Percentiles rank a stretch among this genome's conserved stretches.
Conservation (phyloP, 768 basidiomycete genomes). For the Paxillus ammoniavirescens region DNA sequence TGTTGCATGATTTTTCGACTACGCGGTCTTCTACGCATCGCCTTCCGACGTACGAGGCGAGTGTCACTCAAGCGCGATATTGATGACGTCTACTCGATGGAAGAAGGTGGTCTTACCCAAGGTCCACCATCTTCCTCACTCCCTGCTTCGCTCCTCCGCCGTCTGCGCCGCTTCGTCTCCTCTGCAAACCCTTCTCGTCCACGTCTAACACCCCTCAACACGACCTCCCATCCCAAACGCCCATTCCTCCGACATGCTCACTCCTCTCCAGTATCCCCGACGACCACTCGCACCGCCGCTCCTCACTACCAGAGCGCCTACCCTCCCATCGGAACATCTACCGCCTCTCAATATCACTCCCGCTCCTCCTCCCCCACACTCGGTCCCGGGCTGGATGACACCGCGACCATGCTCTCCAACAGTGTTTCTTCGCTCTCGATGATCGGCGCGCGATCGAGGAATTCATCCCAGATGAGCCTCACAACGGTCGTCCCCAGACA, state of each 20-base stretch:
- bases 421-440: constrained; percentile 43
- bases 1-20: constrained; percentile 52
- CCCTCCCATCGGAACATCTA: constrained; percentile 24
- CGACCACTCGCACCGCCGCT: constrained; percentile 9
- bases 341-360: constrained; percentile 33
- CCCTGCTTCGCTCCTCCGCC: constrained; percentile 25
- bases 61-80: constrained; percentile 33
- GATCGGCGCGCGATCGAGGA: constrained; percentile 54
- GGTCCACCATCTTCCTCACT: constrained; percentile 18
- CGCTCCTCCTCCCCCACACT: constrained; percentile 30
- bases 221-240: constrained; percentile 2
- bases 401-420: constrained; percentile 21
- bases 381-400: constrained; percentile 13
- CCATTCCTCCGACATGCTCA: constrained; percentile 20
- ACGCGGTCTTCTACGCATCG: constrained; percentile 51
- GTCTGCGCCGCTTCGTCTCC: constrained; percentile 27
- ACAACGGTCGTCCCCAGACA: constrained; percentile 51
- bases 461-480: constrained; percentile 64
- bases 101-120: constrained; percentile 38
- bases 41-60: constrained; percentile 45
- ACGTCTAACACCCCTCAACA: constrained; percentile 20
- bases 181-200: constrained; percentile 19
- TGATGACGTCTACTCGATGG: constrained; percentile 39
- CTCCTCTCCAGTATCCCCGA: constrained; percentile 18
- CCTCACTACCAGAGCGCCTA: too few relatives aligned